Evolutionary conservation across 805 yeast species (phyloP).

Genomic region (fission yeast (Schizosaccharomyces pombe)): DNA sequence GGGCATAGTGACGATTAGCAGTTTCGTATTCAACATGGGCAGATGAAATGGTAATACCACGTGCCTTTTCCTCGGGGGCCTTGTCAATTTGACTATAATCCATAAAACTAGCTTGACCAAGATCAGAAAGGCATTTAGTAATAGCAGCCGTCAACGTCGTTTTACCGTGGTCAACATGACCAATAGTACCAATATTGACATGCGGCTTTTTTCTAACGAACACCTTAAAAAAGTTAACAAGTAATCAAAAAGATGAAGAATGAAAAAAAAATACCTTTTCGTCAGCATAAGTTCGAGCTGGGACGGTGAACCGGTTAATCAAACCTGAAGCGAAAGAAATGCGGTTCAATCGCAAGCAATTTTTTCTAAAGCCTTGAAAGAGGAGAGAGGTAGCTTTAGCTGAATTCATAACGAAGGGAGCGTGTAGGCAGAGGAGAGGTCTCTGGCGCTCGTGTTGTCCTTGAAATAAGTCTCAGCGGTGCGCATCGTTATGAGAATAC

Average conservation of each 20-base stretch:
- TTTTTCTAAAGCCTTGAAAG: background rate
- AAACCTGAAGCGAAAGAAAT: background rate
- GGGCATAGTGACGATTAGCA: conserved; percentile 84
- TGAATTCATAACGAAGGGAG: background rate
- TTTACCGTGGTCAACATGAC: conserved; percentile 98
- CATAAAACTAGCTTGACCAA: conserved; percentile 81
- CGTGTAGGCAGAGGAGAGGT: background rate
- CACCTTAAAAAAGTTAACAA: background rate
- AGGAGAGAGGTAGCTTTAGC: background rate
- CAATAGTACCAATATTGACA: conserved; percentile 90
- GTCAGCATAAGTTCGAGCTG: background rate
- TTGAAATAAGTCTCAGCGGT: no score
- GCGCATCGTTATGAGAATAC: no score
- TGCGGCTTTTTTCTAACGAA: conserved; percentile 93
- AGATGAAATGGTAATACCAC: conserved; percentile 95
- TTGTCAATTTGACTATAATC: conserved; percentile 85
- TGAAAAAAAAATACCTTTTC: background rate
- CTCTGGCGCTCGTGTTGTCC: no score
- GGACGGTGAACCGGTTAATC: background rate
- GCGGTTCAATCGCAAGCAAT: background rate
- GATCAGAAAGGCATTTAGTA: conserved; percentile 72
- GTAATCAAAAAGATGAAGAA: background rate
- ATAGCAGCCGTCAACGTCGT: conserved; percentile 96
- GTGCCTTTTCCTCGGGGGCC: conserved; percentile 97
- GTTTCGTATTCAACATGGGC: conserved; percentile 97